Evolutionary conservation across 2,329 filamentous ascomycete genomes (phyloP).

Genomic region (Bipolaris bicolor): DNA sequence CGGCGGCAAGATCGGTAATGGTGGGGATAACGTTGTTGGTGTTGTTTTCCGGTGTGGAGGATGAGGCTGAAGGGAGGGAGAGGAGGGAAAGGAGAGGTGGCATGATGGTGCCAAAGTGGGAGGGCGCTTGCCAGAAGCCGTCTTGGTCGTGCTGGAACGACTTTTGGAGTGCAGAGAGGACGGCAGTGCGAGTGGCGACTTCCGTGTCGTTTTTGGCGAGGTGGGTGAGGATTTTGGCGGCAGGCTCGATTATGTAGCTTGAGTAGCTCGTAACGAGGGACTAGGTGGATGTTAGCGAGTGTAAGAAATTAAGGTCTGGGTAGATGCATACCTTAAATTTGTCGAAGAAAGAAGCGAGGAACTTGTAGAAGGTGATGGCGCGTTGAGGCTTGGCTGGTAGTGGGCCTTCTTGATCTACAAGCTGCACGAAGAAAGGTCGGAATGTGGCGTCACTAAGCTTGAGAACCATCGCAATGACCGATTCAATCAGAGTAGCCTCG

Average conservation of each 20-base stretch:
- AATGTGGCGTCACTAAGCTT: slow-evolving; percentile 96
- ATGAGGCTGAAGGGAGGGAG: slow-evolving; percentile 27
- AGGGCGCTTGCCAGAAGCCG: slow-evolving; percentile 92
- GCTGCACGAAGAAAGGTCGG: slow-evolving; percentile 83
- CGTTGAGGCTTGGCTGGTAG: slow-evolving; percentile 50
- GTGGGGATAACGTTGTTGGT: slow-evolving; percentile 70
- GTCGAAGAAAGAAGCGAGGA: slow-evolving; percentile 79
- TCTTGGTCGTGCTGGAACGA: slow-evolving; percentile 91
- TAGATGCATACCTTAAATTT: slow-evolving; percentile 68
- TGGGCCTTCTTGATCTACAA: slow-evolving; percentile 75
- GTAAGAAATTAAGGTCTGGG: slow-evolving; percentile 9
- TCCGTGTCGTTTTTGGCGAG: slow-evolving; percentile 49
- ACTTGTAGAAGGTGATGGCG: slow-evolving; percentile 79
- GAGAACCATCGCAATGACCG: slow-evolving; percentile 87
- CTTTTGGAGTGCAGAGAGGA: slow-evolving; percentile 73
- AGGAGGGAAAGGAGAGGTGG: slow-evolving; percentile 71
- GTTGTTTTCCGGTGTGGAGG: slow-evolving; percentile 27
- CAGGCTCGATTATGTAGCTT: slow-evolving; percentile 79
- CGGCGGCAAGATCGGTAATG: slow-evolving; percentile 81
- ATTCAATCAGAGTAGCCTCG: slow-evolving; percentile 70
- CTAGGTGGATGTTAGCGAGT: slow-evolving; percentile 42
- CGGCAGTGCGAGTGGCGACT: slow-evolving; percentile 69
- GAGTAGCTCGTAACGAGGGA: slow-evolving; percentile 94
- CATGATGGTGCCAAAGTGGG: slow-evolving; percentile 79
- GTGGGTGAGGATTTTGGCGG: slow-evolving; percentile 65